Evolutionary conservation across 495 filamentous ascomycete genomes (phyloP), one percentile per base, ranked within the genome.

Genomic region (Daldinia childiae): DNA sequence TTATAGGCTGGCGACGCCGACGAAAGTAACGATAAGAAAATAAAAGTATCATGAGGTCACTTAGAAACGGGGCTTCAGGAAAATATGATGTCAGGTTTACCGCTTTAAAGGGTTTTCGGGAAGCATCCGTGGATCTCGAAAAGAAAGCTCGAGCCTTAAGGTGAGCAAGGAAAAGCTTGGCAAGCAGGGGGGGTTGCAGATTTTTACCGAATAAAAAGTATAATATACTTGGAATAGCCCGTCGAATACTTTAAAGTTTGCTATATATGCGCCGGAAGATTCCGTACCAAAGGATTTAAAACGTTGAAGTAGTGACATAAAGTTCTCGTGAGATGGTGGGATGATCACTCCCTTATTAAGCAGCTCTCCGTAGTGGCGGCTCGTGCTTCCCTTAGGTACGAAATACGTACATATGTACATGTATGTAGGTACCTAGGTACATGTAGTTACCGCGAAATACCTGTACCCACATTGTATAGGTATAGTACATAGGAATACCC

Each of bases 1-100:
- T 54, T 29, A 54, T 54, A 30, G 50, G 50, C 14, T 54, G 24
- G 50, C 19, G 17, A 48, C 21, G 43, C 43, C 19, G 48, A 52
- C 26, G 3, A 12, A 30, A 21, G 19, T 43, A 29, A 34, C 19
- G n/a, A 50, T 12, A 51, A 14, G 15, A 57, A 56, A 15, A 51
- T 15, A 69, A 50, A 69, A 58, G 66, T 54, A 66, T 55, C 71
- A 73, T 73, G 71, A 73, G 71, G 71, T 73, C 71, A 73, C 71
- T 73, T 73, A 66, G 66, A 67, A 54, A 59, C 36, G 55, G 7
- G 17, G 41, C 36, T 45, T 55, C 55, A 64, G 55, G 41, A 36
- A 30, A 5, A 58, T 56, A 73, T 73, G 71, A 73, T 73, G 71
- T 73, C 71, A 73, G 52, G 48, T 64, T 58, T 50, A 65, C 59